phyloP scores from a whole-genome alignment of 192 early-diverging fungal species.

The Backusella parvicylindrica region DNA sequence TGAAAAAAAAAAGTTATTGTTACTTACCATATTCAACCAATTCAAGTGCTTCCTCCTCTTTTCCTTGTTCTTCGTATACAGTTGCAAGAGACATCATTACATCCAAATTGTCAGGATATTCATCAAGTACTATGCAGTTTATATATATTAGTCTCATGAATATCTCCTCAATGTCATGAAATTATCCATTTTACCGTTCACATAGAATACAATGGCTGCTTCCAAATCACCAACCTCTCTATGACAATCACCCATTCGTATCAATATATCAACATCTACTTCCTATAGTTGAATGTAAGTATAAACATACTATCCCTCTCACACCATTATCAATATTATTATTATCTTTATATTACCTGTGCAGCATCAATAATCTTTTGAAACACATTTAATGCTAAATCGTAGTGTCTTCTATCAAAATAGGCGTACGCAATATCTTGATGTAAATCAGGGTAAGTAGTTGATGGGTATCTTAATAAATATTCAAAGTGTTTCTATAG shows the following conservation, averaged over 20 bases:
- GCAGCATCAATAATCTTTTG: conserved; percentile 42
- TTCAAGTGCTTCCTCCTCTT: conserved; percentile 46
- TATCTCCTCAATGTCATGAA: neutral
- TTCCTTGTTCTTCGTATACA: conserved; percentile 71
- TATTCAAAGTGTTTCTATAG: conserved; percentile 62
- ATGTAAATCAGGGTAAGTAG: conserved; percentile 64
- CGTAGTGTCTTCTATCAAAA: conserved; percentile 57
- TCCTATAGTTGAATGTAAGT: too few relatives aligned
- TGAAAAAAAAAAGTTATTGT: neutral
- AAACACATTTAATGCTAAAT: conserved; percentile 61
- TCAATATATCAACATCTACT: conserved; percentile 41
- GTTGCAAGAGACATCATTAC: conserved; percentile 65
- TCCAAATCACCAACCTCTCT: conserved; percentile 60
- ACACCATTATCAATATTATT: neutral
- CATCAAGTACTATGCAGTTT: conserved; percentile 46
- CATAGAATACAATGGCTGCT: conserved; percentile 56
- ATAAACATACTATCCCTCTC: too few relatives aligned
- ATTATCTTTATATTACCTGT: conserved; percentile 30
- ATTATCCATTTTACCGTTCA: conserved; percentile 35
- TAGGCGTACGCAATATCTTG: conserved; percentile 76
- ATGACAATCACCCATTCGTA: conserved; percentile 57
- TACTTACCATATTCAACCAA: conserved; percentile 47
- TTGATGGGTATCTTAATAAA: conserved; percentile 47
- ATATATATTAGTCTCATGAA: neutral
- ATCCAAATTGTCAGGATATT: conserved; percentile 60